Evolutionary conservation across 345 rosid species (phyloP).

Genomic region (Citrus sp.): DNA sequence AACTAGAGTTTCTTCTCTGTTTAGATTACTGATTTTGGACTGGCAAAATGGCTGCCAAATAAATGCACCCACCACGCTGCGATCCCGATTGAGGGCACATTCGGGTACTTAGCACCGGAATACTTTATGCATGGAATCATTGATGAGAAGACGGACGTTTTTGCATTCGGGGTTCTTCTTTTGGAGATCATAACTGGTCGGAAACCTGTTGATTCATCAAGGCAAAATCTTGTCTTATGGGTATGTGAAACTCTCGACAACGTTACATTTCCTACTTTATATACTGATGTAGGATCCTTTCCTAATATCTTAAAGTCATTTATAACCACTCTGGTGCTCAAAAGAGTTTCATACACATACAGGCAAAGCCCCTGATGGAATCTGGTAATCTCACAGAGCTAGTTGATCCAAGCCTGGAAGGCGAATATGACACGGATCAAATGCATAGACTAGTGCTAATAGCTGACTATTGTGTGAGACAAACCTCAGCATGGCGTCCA

Average conservation of each 20-base stretch:
- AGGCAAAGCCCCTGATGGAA: conserved; percentile 92
- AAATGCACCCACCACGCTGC: conserved; percentile 93
- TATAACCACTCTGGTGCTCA: background rate
- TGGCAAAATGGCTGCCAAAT: conserved; percentile 93
- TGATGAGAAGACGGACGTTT: conserved; percentile 92
- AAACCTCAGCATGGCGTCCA: conserved; percentile 73
- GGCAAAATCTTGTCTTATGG: conserved; percentile 82
- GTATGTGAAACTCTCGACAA: conserved; percentile 26
- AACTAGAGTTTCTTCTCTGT: background rate
- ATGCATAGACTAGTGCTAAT: conserved; percentile 59
- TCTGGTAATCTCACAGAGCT: conserved; percentile 51
- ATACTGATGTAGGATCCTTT: background rate
- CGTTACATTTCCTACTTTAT: background rate
- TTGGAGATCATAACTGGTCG: conserved; percentile 81
- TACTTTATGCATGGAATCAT: conserved; percentile 94
- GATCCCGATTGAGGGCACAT: conserved; percentile 92
- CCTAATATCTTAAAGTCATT: background rate
- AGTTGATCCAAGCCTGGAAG: conserved; percentile 63
- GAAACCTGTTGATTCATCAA: conserved; percentile 70
- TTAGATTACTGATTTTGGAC: conserved; percentile 94
- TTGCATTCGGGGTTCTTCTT: conserved; percentile 82
- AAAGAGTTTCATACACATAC: background rate
- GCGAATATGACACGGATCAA: conserved; percentile 58
- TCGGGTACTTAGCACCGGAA: conserved; percentile 96
- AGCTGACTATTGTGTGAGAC: conserved; percentile 82